Conservation (phyloP, 75 land plant species). For the Selaginella tamariscina region DNA sequence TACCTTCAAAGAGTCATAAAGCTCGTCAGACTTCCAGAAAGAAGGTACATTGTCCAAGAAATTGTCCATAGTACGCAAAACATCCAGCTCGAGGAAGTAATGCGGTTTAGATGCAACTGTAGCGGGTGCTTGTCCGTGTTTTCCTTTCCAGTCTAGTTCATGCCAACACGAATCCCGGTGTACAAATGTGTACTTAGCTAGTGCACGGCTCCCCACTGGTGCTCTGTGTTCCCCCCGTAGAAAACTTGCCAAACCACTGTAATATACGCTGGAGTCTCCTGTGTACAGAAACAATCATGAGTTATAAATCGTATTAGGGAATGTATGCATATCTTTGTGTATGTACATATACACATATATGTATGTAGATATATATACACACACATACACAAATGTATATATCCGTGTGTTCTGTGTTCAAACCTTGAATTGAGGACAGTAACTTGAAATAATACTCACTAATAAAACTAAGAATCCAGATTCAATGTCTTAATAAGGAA, state of each 20-base stretch:
- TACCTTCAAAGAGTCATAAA: slow-evolving; percentile 47
- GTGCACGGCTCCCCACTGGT: slow-evolving; percentile 70
- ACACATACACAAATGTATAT: background rate
- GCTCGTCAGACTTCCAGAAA: slow-evolving; percentile 83
- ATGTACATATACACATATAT: slow-evolving; percentile 5
- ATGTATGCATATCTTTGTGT: background rate
- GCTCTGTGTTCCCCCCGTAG: slow-evolving; percentile 34
- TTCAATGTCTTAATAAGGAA: background rate
- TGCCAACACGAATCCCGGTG: slow-evolving; percentile 87
- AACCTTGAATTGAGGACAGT: background rate
- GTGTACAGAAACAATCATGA: slow-evolving; percentile 16
- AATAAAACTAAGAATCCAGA: background rate
- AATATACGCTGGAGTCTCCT: slow-evolving; percentile 70
- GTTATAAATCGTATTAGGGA: background rate
- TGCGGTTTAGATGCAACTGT: slow-evolving; percentile 97
- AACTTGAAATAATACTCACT: background rate
- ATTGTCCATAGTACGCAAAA: slow-evolving; percentile 72
- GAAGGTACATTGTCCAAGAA: slow-evolving; percentile 80
- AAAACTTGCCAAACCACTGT: slow-evolving; percentile 67
- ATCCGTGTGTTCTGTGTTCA: background rate
- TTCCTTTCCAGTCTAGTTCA: slow-evolving; percentile 92
- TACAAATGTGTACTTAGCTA: slow-evolving; percentile 70
- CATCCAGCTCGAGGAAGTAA: slow-evolving; percentile 84
- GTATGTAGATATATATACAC: slow-evolving; percentile 1
- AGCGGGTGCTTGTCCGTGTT: slow-evolving; percentile 90